Conservation (phyloP, 805 yeast genomes). For the Candida maltosa region DNA sequence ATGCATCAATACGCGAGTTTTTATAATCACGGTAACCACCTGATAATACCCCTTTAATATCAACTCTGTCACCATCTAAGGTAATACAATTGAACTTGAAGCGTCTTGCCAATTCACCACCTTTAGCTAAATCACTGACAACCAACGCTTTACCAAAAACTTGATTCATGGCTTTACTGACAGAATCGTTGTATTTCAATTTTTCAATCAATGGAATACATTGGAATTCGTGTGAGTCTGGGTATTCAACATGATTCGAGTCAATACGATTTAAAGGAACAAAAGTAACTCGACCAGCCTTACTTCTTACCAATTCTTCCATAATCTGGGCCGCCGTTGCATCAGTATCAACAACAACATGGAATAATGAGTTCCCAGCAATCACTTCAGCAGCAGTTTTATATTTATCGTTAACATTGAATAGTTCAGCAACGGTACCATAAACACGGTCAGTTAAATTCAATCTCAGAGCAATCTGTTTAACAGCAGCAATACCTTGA, state of each 20-base stretch:
- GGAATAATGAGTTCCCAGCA: conserved; percentile 83
- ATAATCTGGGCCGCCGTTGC: conserved; percentile 76
- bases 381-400: conserved; percentile 84
- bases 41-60: conserved; percentile 75
- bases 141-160: conserved; percentile 82
- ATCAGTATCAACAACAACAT: conserved; percentile 86
- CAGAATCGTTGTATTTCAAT: conserved; percentile 54
- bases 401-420: conserved; percentile 77
- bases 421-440: conserved; percentile 85
- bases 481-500: conserved; percentile 67
- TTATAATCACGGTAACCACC: conserved; percentile 83
- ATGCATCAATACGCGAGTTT: conserved; percentile 65
- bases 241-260: conserved; percentile 44
- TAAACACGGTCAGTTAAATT: conserved; percentile 60
- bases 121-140: conserved; percentile 63
- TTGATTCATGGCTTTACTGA: conserved; percentile 68
- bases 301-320: conserved; percentile 67
- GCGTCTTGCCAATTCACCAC: conserved; percentile 61
- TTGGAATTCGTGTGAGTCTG: conserved; percentile 52
- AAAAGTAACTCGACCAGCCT: conserved; percentile 84
- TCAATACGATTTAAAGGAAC: conserved; percentile 78
- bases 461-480: conserved; percentile 55
- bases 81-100: conserved; percentile 76
- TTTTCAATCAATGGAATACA: conserved; percentile 78
- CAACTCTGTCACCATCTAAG: conserved; percentile 87